Base-by-base conservation (phyloP, 192 early-diverging fungal species). In the Pilaira anomala region DNA sequence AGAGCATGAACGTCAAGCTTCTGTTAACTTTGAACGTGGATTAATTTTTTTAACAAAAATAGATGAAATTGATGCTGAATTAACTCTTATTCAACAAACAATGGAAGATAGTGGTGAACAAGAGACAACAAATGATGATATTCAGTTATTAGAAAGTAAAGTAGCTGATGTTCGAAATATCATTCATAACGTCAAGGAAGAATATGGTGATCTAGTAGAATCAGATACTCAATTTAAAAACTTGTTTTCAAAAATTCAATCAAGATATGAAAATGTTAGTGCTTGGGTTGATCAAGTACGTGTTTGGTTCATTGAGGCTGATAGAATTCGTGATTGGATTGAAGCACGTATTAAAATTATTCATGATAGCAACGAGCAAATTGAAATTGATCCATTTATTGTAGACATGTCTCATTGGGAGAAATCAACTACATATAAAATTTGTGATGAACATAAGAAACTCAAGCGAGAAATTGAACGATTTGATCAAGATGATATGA, bases 401-500 rank as follows among this genome's bases (percentile, higher is more conserved):
- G 44, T 53, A 50, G 58, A 65, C 3, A 48, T 44, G 5, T 45
- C 62, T 19, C 30, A 44, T 7, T 26, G 33, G 24, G 40, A 30
- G 16, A 60, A 67, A 19, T 57, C 65, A 25, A 44, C 59, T 58
- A 58, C 67, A 3, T 25, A 68, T 21, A 48, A 51, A 8, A 39
- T 74, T 30, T 63, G 62, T 28, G 62, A 59, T 18, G 75, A 73
- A 18, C 66, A 77, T 51, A 51, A 71, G 22, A 62, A 70, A 26
- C 49, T 79, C 3, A 54, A 71, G 19, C 48, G 62, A 46, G 68
- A 77, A 40, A 63, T 77, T 14, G 78, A 76, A 19, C 56, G 63
- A 11, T 79, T 79, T 54, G 64, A 79, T 44, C 30, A 66, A n/a
- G 78, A 74, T 22, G 78, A 79, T 61, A 77, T 79, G 65, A 61